Evolutionary conservation across 176 grass and related monocot genomes (phyloP).

Genomic region (Cocos nucifera): DNA sequence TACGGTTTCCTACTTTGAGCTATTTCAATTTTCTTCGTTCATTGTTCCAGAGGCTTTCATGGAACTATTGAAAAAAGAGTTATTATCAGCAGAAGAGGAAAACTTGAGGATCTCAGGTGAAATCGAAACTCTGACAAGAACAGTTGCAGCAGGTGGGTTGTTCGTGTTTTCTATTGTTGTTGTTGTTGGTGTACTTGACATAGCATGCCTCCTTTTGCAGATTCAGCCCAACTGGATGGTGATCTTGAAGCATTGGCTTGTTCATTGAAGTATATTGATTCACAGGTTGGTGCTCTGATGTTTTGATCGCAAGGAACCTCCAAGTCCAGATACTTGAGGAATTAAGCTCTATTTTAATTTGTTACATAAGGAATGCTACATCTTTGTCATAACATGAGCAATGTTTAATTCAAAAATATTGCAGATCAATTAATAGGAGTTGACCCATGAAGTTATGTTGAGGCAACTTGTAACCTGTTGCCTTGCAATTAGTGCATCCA

Average conservation of each 20-base stretch:
- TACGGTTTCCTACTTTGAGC: too few relatives aligned
- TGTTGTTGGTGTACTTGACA: constrained; percentile 2
- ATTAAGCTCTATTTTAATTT: too few relatives aligned
- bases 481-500: too few relatives aligned
- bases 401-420: too few relatives aligned
- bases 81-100: constrained; percentile 32
- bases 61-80: constrained; percentile 40
- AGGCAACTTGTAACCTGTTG: too few relatives aligned
- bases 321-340: too few relatives aligned
- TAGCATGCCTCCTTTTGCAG: constrained; percentile 23
- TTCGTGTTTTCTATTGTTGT: constrained; percentile 6
- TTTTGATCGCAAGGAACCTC: too few relatives aligned
- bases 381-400: too few relatives aligned
- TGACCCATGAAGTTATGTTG: too few relatives aligned
- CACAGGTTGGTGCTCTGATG: constrained; percentile 28
- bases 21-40: too few relatives aligned
- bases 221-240: constrained; percentile 41
- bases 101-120: constrained; percentile 32
- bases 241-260: constrained; percentile 43
- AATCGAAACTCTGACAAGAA: constrained; percentile 33
- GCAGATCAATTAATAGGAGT: too few relatives aligned
- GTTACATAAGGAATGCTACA: too few relatives aligned
- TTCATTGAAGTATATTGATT: constrained; percentile 32
- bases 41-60: constrained; percentile 36
- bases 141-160: constrained; percentile 27